phyloP scores from a whole-genome alignment of 352 stramenopile species.

The Globisporangium spinosum region DNA sequence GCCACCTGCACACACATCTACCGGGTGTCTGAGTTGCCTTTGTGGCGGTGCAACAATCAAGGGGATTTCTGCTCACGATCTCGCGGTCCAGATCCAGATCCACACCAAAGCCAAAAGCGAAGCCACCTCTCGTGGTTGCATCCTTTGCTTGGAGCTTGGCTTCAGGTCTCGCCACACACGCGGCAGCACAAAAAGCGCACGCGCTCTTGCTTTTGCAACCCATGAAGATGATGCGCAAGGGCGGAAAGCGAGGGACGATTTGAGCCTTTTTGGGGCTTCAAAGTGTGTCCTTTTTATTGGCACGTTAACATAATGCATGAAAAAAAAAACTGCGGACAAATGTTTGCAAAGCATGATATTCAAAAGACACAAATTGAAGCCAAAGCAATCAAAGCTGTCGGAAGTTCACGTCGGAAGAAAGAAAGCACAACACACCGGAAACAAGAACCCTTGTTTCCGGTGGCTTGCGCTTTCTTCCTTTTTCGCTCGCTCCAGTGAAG shows the following conservation, averaged over 20 bases:
- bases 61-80: neutral
- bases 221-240: neutral
- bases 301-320: neutral
- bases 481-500: too few relatives aligned
- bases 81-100: neutral
- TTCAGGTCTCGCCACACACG: neutral
- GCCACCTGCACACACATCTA: neutral
- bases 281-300: neutral
- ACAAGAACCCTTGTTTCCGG: neutral
- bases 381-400: too few relatives aligned
- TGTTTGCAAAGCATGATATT: neutral
- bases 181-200: neutral
- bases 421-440: neutral
- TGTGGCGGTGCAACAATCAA: neutral
- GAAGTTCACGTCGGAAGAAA: neutral
- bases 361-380: too few relatives aligned
- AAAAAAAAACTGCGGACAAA: neutral
- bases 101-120: neutral
- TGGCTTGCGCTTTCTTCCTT: too few relatives aligned
- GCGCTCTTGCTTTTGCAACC: neutral
- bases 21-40: neutral
- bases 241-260: neutral
- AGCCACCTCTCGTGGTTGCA: neutral
- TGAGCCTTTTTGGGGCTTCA: neutral
- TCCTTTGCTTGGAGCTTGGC: neutral